Percentiles rank a stretch among this genome's conserved stretches.
phyloP scores from a whole-genome alignment of 345 rosid genomes.

The Passiflora organensis region DNA sequence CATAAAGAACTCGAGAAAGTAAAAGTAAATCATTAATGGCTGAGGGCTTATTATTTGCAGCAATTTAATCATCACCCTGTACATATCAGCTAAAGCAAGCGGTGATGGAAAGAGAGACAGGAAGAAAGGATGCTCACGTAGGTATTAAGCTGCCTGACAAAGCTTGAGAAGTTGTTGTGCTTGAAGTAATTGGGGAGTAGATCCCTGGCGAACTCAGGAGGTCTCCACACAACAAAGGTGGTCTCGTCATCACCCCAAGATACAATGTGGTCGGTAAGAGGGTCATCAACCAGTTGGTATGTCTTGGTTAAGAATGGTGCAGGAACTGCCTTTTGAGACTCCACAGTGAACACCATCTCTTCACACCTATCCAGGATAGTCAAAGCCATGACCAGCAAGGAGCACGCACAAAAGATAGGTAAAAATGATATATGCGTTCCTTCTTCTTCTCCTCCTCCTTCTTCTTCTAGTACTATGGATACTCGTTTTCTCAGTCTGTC shows the following conservation, averaged over 20 bases:
- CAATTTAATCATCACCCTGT: neutral
- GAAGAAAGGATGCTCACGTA: constrained; percentile 12
- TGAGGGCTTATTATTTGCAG: neutral
- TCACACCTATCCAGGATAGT: constrained; percentile 17
- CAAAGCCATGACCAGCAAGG: constrained; percentile 7
- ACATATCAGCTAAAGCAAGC: neutral
- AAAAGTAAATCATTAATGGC: neutral
- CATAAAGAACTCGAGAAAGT: neutral
- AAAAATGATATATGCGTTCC: neutral
- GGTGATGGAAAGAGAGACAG: neutral
- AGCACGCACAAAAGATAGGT: neutral
- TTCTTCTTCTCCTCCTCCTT: too few relatives aligned
- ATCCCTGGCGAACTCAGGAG: constrained; percentile 53
- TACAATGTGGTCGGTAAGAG: constrained; percentile 50
- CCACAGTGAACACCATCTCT: constrained; percentile 26
- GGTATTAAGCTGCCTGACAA: constrained; percentile 23
- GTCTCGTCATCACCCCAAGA: constrained; percentile 51
- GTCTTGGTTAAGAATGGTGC: constrained; percentile 61
- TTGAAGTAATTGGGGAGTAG: constrained; percentile 27
- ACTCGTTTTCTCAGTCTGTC: too few relatives aligned
- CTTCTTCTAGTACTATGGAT: neutral
- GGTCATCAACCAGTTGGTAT: constrained; percentile 55
- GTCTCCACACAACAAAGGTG: constrained; percentile 58
- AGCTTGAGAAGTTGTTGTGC: constrained; percentile 25
- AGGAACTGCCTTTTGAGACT: constrained; percentile 37